phyloP scores from a whole-genome alignment of 2,329 filamentous ascomycete genomes.

The Aspergillus phoenicis region DNA sequence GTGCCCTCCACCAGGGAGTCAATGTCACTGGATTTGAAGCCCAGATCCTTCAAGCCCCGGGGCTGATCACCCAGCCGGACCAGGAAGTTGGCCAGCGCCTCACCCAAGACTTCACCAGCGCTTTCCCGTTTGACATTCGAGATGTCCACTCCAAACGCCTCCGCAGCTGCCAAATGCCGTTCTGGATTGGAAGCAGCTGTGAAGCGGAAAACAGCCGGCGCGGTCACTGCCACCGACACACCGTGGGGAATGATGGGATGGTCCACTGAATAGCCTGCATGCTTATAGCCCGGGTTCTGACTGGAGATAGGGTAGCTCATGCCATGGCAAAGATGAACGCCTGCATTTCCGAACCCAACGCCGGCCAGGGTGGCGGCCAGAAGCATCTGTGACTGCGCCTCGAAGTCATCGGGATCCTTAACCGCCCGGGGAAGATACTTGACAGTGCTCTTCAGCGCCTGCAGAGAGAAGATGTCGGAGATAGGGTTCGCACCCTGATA shows the following conservation, averaged over 20 bases:
- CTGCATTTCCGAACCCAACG: constrained; percentile 95
- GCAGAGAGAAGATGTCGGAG: constrained; percentile 92
- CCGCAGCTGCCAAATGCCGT: constrained; percentile 84
- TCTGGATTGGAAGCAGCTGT: constrained; percentile 90
- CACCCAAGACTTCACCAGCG: constrained; percentile 83
- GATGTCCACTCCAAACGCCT: constrained; percentile 87
- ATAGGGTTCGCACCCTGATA: constrained; percentile 99
- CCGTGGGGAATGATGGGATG: constrained; percentile 89
- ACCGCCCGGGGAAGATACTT: constrained; percentile 91
- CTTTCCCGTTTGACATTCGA: constrained; percentile 84
- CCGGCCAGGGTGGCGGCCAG: constrained; percentile 91
- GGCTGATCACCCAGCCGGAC: constrained; percentile 87
- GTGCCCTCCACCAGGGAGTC: constrained; percentile 90
- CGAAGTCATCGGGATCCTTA: constrained; percentile 82
- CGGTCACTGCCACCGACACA: constrained; percentile 90
- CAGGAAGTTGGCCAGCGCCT: constrained; percentile 80
- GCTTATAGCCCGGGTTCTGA: constrained; percentile 88
- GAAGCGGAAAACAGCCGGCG: constrained; percentile 91
- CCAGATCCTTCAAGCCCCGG: constrained; percentile 77
- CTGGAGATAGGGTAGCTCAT: constrained; percentile 98
- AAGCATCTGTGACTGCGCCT: constrained; percentile 94
- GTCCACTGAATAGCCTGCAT: constrained; percentile 79
- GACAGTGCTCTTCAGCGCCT: constrained; percentile 78
- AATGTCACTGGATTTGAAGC: constrained; percentile 75
- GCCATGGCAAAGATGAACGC: constrained; percentile 85